Percentiles rank a stretch among this genome's conserved stretches.
Evolutionary conservation across 345 rosid genomes (phyloP).

Genomic region (Nasturtium officinale): DNA sequence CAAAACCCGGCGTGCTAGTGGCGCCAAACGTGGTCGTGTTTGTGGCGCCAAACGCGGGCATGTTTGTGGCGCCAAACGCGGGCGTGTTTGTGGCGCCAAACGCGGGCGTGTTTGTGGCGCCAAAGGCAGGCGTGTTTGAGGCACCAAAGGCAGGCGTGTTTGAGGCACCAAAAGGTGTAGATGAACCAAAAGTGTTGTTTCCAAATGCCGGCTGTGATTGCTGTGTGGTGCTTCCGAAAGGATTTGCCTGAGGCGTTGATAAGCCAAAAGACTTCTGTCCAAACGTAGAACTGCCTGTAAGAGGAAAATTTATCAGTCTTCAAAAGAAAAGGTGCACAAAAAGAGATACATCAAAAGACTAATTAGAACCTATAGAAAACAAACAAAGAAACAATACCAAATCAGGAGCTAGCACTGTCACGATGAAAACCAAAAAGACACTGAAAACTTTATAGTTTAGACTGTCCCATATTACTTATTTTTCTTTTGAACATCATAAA

Average conservation of each 20-base stretch:
- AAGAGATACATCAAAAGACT: not conserved
- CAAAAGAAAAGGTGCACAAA: not conserved
- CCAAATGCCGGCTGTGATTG: slow-evolving; percentile 81
- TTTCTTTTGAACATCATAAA: not conserved
- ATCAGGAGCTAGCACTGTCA: slow-evolving; percentile 3
- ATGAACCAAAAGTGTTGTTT: slow-evolving; percentile 62
- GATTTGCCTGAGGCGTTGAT: slow-evolving; percentile 62
- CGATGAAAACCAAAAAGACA: slow-evolving; percentile 1
- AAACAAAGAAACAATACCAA: slow-evolving; percentile 3
- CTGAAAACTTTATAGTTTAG: not conserved
- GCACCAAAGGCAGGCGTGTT: slow-evolving; percentile 65
- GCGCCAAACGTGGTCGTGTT: slow-evolving; percentile 57
- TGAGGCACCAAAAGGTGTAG: slow-evolving; percentile 67
- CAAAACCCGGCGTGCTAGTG: slow-evolving; percentile 52
- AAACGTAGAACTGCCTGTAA: slow-evolving; percentile 62
- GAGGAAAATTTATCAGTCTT: slow-evolving; percentile 4
- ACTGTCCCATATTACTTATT: not conserved
- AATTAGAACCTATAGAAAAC: not conserved
- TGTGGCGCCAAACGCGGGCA: slow-evolving; percentile 53
- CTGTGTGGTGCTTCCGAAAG: slow-evolving; percentile 66
- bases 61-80: slow-evolving; percentile 54
- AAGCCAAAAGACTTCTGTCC: slow-evolving; percentile 89
- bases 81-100: slow-evolving; percentile 56
- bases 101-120: slow-evolving; percentile 48
- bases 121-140: slow-evolving; percentile 51